Conservation (phyloP, 805 yeast species). For the Metschnikowia vanudenii region DNA sequence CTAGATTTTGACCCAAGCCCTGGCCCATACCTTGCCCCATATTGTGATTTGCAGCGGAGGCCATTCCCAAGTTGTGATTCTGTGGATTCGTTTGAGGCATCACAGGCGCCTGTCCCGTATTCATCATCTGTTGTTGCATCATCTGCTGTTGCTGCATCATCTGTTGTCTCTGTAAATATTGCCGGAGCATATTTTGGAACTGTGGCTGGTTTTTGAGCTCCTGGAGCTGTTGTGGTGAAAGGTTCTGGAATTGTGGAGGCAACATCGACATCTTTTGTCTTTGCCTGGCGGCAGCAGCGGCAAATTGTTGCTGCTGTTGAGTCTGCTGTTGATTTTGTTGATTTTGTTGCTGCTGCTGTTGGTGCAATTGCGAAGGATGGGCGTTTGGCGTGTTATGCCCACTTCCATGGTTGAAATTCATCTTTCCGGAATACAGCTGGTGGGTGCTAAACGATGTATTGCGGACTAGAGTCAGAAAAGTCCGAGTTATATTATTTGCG, state of each 20-base stretch:
- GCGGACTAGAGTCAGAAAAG: not conserved
- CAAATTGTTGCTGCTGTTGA: slow-evolving; percentile 10
- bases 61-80: not conserved
- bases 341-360: slow-evolving; percentile 7
- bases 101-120: slow-evolving; percentile 4
- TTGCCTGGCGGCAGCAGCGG: slow-evolving; percentile 18
- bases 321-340: slow-evolving; percentile 1
- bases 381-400: slow-evolving; percentile 8
- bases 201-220: slow-evolving; percentile 44
- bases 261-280: slow-evolving; percentile 28
- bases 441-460: not conserved
- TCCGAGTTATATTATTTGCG: not conserved
- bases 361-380: slow-evolving; percentile 6
- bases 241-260: slow-evolving; percentile 28
- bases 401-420: slow-evolving; percentile 17
- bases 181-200: slow-evolving; percentile 40
- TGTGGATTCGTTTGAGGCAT: slow-evolving; percentile 5
- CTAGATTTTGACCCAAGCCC: not conserved
- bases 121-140: slow-evolving; percentile 17
- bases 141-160: slow-evolving; percentile 32
- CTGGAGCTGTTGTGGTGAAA: slow-evolving; percentile 43
- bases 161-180: slow-evolving; percentile 42
- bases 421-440: not conserved
- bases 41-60: not conserved
- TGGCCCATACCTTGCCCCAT: not conserved